Conservation (phyloP, 768 basidiomycete species). For the Panellus pusillus region DNA sequence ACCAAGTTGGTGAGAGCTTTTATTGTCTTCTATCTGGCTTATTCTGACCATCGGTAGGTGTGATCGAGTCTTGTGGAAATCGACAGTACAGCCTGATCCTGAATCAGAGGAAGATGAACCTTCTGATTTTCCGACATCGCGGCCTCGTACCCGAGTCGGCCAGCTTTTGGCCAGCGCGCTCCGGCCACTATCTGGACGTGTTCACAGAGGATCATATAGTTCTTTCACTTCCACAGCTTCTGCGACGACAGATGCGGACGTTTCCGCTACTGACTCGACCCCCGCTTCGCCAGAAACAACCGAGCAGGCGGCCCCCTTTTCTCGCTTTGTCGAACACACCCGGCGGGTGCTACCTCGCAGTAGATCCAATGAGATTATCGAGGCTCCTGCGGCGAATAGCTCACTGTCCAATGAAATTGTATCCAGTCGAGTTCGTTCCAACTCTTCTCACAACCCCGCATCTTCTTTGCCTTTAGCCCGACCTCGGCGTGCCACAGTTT, state of each 20-base stretch:
- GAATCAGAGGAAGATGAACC: constrained; percentile 40
- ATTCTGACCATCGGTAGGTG: constrained; percentile 49
- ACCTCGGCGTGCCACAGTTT: constrained; percentile 14
- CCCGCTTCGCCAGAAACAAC: constrained; percentile 27
- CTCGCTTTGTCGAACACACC: constrained; percentile 23
- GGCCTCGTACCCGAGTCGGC: constrained; percentile 49
- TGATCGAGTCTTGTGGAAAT: constrained; percentile 82
- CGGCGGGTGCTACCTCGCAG: constrained; percentile 16
- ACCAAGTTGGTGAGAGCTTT: constrained; percentile 68
- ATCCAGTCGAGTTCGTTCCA: constrained; percentile 1
- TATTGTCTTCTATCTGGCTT: neutral
- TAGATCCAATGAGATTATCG: constrained; percentile 31
- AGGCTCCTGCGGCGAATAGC: constrained; percentile 6
- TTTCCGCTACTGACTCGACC: constrained; percentile 22
- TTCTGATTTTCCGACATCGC: constrained; percentile 23
- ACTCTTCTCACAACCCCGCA: constrained; percentile 5
- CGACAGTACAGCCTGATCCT: constrained; percentile 54
- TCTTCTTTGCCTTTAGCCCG: constrained; percentile 1
- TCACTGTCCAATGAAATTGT: constrained; percentile 4
- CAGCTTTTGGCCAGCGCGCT: constrained; percentile 57
- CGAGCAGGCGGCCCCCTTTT: constrained; percentile 23
- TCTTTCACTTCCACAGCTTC: constrained; percentile 29
- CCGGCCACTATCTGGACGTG: constrained; percentile 42
- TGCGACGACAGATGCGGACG: constrained; percentile 20
- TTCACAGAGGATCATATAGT: constrained; percentile 37